phyloP scores from a whole-genome alignment of 1,284 basidiomycete genomes.

The Fomes fomentarius region DNA sequence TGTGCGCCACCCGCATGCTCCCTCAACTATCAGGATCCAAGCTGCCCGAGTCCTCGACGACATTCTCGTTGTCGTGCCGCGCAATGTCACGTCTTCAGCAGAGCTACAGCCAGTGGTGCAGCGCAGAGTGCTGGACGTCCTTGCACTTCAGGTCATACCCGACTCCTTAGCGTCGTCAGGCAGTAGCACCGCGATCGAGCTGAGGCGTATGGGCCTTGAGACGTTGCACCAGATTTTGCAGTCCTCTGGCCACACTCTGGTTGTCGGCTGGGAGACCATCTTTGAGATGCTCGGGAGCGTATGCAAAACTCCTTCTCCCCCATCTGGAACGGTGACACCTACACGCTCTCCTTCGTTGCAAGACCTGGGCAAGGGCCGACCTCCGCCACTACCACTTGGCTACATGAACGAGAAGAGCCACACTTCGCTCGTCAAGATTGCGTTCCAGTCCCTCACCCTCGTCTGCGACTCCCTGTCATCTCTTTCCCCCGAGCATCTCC shows the following conservation, averaged over 20 bases:
- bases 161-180: slow-evolving; percentile 47
- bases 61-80: slow-evolving; percentile 72
- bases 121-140: slow-evolving; percentile 79
- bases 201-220: slow-evolving; percentile 87
- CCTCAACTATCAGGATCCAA: slow-evolving; percentile 84
- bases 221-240: slow-evolving; percentile 90
- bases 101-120: slow-evolving; percentile 76
- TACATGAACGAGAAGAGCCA: slow-evolving; percentile 66
- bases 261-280: slow-evolving; percentile 91
- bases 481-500: slow-evolving; percentile 80
- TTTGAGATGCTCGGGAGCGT: slow-evolving; percentile 90
- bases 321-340: slow-evolving; percentile 38
- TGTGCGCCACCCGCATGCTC: slow-evolving; percentile 66
- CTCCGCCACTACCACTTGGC: slow-evolving; percentile 55
- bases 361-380: slow-evolving; percentile 39
- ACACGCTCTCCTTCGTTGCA: slow-evolving; percentile 36
- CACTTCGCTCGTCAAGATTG: slow-evolving; percentile 78
- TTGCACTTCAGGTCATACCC: slow-evolving; percentile 79
- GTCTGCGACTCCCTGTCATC: slow-evolving; percentile 92
- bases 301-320: slow-evolving; percentile 53
- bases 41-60: slow-evolving; percentile 87
- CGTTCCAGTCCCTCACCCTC: slow-evolving; percentile 91
- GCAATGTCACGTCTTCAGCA: slow-evolving; percentile 63
- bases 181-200: slow-evolving; percentile 61
- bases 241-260: slow-evolving; percentile 87